A percentile compares a stretch with the other conserved stretches of the same genome.
Evolutionary conservation across 768 basidiomycete species (phyloP).

Genomic region (Pleurotus djamor): DNA sequence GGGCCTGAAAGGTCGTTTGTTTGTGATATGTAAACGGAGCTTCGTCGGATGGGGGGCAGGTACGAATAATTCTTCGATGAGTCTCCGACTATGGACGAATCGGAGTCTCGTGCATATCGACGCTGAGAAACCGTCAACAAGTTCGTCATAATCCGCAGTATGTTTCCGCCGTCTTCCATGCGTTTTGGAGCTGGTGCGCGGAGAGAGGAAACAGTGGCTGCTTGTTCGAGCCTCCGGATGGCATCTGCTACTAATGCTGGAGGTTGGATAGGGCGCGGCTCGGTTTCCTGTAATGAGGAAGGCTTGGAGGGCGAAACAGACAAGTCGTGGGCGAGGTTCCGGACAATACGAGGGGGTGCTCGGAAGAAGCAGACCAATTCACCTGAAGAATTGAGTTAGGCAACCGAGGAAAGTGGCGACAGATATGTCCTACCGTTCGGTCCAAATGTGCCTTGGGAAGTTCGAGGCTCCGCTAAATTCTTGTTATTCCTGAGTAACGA

Average conservation of each 20-base stretch:
- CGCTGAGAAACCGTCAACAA: constrained; percentile 60
- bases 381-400: constrained; percentile 38
- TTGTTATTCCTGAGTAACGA: constrained; percentile 62
- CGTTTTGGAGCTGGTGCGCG: constrained; percentile 35
- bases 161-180: constrained; percentile 51
- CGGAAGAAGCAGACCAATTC: constrained; percentile 88
- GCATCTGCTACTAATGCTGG: constrained; percentile 75
- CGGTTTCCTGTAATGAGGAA: not conserved
- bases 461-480: constrained; percentile 81
- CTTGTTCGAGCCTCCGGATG: constrained; percentile 59
- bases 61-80: constrained; percentile 40
- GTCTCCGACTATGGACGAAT: constrained; percentile 35
- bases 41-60: constrained; percentile 42
- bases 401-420: too few species aligned
- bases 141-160: constrained; percentile 78
- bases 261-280: constrained; percentile 48
- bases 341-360: constrained; percentile 68
- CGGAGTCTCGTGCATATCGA: constrained; percentile 33
- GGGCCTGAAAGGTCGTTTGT: constrained; percentile 48
- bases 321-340: constrained; percentile 34
- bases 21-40: constrained; percentile 56
- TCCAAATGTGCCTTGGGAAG: constrained; percentile 87
- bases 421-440: constrained; percentile 63
- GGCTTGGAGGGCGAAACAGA: constrained; percentile 41
- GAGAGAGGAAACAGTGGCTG: constrained; percentile 54